phyloP scores from a whole-genome alignment of 306 rosid species.

The Vigna unguiculata region DNA sequence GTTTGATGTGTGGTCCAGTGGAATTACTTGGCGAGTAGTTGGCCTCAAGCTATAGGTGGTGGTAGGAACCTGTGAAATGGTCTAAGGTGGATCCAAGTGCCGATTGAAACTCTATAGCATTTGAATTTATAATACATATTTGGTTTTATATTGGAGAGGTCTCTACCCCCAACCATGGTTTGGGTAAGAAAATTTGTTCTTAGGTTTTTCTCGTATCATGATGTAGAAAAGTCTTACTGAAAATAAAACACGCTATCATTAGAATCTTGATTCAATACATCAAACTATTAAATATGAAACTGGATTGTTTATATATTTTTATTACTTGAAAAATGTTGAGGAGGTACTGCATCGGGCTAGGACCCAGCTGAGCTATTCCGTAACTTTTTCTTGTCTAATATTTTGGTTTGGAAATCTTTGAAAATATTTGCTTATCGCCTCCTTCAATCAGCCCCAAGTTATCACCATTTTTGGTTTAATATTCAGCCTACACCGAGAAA shows the following conservation, averaged over 20 bases:
- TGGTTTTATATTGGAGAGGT: neutral
- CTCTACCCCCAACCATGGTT: neutral
- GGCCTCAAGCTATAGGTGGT: neutral
- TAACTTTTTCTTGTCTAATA: neutral
- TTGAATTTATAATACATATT: conserved; percentile 13
- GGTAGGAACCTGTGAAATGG: neutral
- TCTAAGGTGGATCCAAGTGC: too few relatives aligned
- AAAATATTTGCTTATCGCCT: neutral
- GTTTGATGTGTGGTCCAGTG: neutral
- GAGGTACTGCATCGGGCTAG: neutral
- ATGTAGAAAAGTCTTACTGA: neutral
- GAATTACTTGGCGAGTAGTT: conserved; percentile 4
- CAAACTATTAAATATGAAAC: neutral
- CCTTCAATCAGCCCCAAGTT: neutral
- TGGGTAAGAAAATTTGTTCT: neutral
- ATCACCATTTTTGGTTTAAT: neutral
- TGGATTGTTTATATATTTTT: neutral
- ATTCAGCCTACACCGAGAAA: neutral
- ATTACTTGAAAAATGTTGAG: neutral
- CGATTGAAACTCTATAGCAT: conserved; percentile 2
- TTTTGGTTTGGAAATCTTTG: neutral
- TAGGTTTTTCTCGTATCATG: neutral
- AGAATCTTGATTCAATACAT: neutral
- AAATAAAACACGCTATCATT: neutral
- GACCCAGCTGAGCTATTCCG: neutral